Evolutionary conservation across 1,139 yeast genomes (phyloP), one percentile per base, ranked within the genome.

Genomic region (Candida gigantensis): DNA sequence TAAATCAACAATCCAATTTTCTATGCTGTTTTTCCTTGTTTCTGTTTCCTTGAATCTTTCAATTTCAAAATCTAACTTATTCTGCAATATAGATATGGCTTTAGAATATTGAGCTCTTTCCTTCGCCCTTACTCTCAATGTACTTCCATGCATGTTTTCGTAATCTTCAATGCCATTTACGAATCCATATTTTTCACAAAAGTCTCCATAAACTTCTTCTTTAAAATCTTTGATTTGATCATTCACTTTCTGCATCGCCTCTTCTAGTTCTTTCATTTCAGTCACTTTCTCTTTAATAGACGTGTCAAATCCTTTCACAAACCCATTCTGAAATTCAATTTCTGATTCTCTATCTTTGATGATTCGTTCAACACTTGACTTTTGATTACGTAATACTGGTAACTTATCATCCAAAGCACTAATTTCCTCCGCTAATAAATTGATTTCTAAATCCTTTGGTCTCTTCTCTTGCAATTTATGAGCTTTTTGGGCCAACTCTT

Each of bases 81-180:
- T 82, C 25, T 78, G 67, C 35, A 85, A 61, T 5, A 79, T 72
- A n/a, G 84, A 62, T 18, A 84, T 71, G 25, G 85, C 81, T 40
- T 77, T 78, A 21, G 74, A 63, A 45, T 74, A 77, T 46, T 79
- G 80, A 3, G 84, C 68, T 37, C 83, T 68, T 54, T 84, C 89
- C 46, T 77, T 80, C 1, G 84, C 72, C 39, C 81, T 74, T 28
- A 72, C 70, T 52, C 88, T 74, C 41, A 78, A 53, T 9, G 78
- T 62, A 3, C 79, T 66, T 8, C 92, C 90, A 41, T 84, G 87
- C 17, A 76, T 65, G 31, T 64, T 66, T 55, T 87, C 95, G 53
- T 83, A 87, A 31, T 81, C 88, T 36, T 71, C 68, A 31, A 86
- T 78, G 29, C 70, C 71, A 44, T 70, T 63, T 6, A 51, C 49